Evolutionary conservation across 1,139 yeast species (phyloP).

Genomic region (Blastobotrys raffinosifermentans): DNA sequence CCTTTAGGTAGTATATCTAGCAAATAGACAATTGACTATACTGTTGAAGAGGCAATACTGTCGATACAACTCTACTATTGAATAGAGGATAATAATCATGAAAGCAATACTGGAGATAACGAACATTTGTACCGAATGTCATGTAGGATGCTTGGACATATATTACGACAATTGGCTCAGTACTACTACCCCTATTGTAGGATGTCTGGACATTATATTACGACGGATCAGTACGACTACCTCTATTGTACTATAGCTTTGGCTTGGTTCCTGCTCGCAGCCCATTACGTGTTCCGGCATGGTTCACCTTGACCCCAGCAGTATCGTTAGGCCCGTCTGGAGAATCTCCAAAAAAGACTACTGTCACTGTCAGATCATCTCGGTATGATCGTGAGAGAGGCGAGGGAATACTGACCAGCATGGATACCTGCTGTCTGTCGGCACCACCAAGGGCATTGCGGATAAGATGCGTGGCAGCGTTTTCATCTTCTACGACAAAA

Average conservation of each 20-base stretch:
- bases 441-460: slow-evolving; percentile 91
- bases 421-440: slow-evolving; percentile 75
- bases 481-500: slow-evolving; percentile 64
- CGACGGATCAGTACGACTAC: background rate
- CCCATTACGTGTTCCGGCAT: slow-evolving; percentile 25
- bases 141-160: too few species aligned
- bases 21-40: too few species aligned
- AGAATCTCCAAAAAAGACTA: slow-evolving; percentile 69
- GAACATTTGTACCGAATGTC: too few species aligned
- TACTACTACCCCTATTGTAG: too few species aligned
- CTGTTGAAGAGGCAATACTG: too few species aligned
- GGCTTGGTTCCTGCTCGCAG: slow-evolving; percentile 2
- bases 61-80: too few species aligned
- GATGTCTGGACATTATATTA: too few species aligned
- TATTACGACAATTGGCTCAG: too few species aligned
- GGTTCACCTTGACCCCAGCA: slow-evolving; percentile 29
- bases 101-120: too few species aligned
- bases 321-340: slow-evolving; percentile 21
- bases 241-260: slow-evolving; percentile 1
- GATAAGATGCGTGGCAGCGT: slow-evolving; percentile 87
- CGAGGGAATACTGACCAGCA: slow-evolving; percentile 87
- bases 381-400: slow-evolving; percentile 89
- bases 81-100: too few species aligned
- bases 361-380: slow-evolving; percentile 94
- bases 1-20: slow-evolving; percentile 16